These are phyloP conservation scores for Xanthoconium purpureum DNA, from an alignment of 768 basidiomycete genomes.

Conservation along the genomic window DNA sequence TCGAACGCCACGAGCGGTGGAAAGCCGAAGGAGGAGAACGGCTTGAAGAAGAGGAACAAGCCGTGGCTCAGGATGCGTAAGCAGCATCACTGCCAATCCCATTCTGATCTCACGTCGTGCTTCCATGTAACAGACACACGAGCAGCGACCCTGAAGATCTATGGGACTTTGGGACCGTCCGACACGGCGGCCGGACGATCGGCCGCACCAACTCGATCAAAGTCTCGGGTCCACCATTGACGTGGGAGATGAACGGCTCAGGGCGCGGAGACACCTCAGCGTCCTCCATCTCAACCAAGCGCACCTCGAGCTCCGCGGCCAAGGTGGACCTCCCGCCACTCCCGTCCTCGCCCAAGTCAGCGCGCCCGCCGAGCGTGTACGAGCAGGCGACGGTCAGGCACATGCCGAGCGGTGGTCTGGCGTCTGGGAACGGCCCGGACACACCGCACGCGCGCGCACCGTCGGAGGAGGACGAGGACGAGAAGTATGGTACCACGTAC, in stretches of 20 bases:
- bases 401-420: conserved; percentile 36
- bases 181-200: conserved; percentile 67
- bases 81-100: conserved; percentile 21
- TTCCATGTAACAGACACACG: conserved; percentile 38
- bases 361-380: conserved; percentile 35
- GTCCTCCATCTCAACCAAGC: conserved; percentile 32
- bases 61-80: conserved; percentile 61
- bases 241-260: conserved; percentile 75
- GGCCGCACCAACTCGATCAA: conserved; percentile 61
- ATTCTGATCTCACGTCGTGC: neutral
- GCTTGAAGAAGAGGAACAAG: conserved; percentile 66
- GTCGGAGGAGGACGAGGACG: conserved; percentile 65
- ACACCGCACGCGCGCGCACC: conserved; percentile 41
- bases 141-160: conserved; percentile 73
- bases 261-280: conserved; percentile 39
- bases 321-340: conserved; percentile 65
- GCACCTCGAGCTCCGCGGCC: conserved; percentile 37
- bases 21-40: conserved; percentile 83
- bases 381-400: conserved; percentile 72
- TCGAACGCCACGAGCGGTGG: conserved; percentile 94
- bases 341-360: conserved; percentile 40
- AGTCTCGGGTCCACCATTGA: conserved; percentile 63
- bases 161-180: conserved; percentile 98
- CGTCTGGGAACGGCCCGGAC: conserved; percentile 27
- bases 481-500: conserved; percentile 51